These are phyloP conservation scores for Physaria fendleri DNA, from an alignment of 345 rosid species.

Conservation along the genomic window DNA sequence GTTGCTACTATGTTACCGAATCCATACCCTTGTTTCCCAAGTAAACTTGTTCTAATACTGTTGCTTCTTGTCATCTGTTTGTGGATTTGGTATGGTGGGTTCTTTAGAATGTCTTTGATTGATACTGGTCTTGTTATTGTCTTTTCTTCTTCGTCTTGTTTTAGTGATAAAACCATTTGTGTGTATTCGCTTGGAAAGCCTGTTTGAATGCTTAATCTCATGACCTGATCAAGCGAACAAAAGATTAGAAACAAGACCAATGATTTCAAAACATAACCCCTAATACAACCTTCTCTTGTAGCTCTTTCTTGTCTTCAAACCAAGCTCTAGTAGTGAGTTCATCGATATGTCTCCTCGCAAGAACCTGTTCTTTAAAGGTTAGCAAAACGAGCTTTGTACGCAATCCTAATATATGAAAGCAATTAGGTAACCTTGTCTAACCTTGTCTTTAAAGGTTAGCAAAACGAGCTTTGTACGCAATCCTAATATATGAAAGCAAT, in stretches of 20 bases:
- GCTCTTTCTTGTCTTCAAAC: conserved; percentile 54
- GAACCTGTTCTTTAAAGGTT: conserved; percentile 34
- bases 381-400: background rate
- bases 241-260: background rate
- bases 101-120: conserved; percentile 25
- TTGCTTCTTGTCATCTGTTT: conserved; percentile 30
- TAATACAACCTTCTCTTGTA: conserved; percentile 60
- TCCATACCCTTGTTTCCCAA: conserved; percentile 52
- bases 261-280: background rate
- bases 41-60: conserved; percentile 26
- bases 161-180: conserved; percentile 37
- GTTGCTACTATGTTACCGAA: conserved; percentile 67
- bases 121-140: conserved; percentile 31
- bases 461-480: background rate
- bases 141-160: conserved; percentile 31
- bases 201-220: conserved; percentile 55
- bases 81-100: conserved; percentile 28
- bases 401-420: background rate
- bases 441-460: conserved; percentile 26
- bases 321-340: conserved; percentile 71
- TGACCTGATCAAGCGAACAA: conserved; percentile 40
- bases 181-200: conserved; percentile 64
- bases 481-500: background rate
- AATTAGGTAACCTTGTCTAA: too few relatives aligned
- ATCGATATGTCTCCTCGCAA: conserved; percentile 72